Conservation (phyloP, 345 rosid species). For the Lepidium didymum region DNA sequence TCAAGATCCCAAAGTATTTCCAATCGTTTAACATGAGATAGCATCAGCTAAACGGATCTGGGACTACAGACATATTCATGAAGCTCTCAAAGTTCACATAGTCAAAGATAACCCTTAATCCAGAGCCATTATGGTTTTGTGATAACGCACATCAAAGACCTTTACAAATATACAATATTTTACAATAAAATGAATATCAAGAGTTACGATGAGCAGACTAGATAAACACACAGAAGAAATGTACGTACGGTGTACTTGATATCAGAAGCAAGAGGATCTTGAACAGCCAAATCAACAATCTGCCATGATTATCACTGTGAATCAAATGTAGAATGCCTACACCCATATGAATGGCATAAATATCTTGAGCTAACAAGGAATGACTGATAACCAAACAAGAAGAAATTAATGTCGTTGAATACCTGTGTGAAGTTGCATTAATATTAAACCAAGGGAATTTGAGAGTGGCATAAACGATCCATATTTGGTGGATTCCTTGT, state of each 20-base stretch:
- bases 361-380: not conserved
- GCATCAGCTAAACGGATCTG: slow-evolving; percentile 1
- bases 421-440: slow-evolving; percentile 94
- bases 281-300: slow-evolving; percentile 66
- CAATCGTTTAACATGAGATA: not conserved
- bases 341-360: slow-evolving; percentile 15
- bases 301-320: slow-evolving; percentile 60
- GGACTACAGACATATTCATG: not conserved
- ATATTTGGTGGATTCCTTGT: slow-evolving; percentile 59
- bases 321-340: slow-evolving; percentile 75
- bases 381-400: not conserved
- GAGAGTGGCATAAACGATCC: slow-evolving; percentile 83
- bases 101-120: slow-evolving; percentile 10
- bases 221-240: slow-evolving; percentile 16
- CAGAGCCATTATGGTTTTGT: not conserved
- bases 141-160: not conserved
- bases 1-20: not conserved
- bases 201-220: not conserved
- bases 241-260: slow-evolving; percentile 86
- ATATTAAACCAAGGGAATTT: slow-evolving; percentile 73
- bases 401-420: slow-evolving; percentile 20
- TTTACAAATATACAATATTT: not conserved
- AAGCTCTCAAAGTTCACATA: not conserved
- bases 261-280: slow-evolving; percentile 71
- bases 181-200: not conserved